Evolutionary conservation across 176 grass and related monocot genomes (phyloP).

Genomic region (Rhipidocladum racemiflorum): DNA sequence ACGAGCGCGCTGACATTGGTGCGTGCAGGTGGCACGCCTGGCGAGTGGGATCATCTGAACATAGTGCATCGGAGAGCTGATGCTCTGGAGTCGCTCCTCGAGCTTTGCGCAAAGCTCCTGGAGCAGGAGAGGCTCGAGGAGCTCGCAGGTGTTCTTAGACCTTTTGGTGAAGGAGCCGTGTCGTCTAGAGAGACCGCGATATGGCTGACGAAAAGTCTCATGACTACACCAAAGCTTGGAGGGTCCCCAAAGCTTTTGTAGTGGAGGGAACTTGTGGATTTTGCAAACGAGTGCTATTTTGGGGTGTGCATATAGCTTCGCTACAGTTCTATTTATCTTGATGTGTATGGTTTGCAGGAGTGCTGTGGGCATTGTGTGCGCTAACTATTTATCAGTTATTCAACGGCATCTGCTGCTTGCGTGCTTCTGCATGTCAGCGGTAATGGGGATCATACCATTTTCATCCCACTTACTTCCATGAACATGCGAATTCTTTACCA

Average conservation of each 20-base stretch:
- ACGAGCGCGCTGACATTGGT: constrained; percentile 42
- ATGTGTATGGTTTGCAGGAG: constrained; percentile 38
- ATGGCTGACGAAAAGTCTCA: constrained; percentile 86
- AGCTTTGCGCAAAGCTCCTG: constrained; percentile 75
- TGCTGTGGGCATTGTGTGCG: constrained; percentile 1
- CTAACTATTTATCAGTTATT: constrained; percentile 28
- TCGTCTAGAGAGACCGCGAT: constrained; percentile 85
- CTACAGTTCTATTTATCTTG: constrained; percentile 11
- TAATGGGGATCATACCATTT: constrained; percentile 13
- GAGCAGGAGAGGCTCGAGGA: constrained; percentile 81
- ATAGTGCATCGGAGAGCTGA: constrained; percentile 82
- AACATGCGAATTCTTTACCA: neutral
- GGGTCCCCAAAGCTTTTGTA: constrained; percentile 33
- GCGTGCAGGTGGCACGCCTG: constrained; percentile 34
- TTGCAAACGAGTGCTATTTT: neutral
- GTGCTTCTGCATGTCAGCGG: neutral
- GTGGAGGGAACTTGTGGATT: neutral
- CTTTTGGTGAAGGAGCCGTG: constrained; percentile 70
- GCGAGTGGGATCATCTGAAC: constrained; percentile 70
- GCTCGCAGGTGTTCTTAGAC: constrained; percentile 63
- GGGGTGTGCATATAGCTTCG: constrained; percentile 36
- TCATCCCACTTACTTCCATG: neutral
- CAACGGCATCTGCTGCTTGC: neutral
- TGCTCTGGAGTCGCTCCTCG: constrained; percentile 77
- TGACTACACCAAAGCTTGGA: constrained; percentile 55